These are phyloP conservation scores for Penicillium rolfsii DNA, from an alignment of 2,329 filamentous ascomycete species.

Conservation along the genomic window DNA sequence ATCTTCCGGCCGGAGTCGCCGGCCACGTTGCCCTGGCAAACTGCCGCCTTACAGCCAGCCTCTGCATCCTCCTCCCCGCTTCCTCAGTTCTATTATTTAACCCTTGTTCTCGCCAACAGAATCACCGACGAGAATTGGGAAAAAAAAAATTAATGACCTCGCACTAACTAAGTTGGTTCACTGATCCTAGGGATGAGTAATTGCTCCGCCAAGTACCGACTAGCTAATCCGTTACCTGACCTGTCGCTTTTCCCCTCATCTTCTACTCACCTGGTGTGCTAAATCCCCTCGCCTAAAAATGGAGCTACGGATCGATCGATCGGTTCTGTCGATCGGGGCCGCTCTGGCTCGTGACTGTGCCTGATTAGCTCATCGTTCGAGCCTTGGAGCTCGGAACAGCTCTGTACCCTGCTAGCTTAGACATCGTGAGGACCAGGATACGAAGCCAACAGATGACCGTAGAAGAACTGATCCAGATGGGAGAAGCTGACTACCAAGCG, in stretches of 20 bases:
- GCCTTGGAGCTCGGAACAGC: background rate
- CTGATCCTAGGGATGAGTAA: no score
- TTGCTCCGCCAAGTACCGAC: background rate
- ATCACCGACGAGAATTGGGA: background rate
- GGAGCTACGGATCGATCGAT: constrained; percentile 2
- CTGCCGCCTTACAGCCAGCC: constrained; percentile 1
- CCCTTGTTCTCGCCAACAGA: background rate
- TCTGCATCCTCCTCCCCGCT: background rate
- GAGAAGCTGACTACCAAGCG: background rate
- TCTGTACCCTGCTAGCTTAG: background rate
- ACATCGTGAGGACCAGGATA: background rate
- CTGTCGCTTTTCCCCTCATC: background rate
- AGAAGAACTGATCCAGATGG: background rate
- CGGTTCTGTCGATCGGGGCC: background rate
- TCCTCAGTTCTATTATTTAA: background rate
- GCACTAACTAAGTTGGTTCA: no score
- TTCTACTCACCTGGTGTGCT: background rate
- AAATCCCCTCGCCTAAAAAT: background rate
- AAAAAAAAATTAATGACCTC: background rate
- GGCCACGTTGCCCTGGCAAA: constrained; percentile 4
- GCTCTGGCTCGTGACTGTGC: background rate
- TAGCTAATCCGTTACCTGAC: background rate
- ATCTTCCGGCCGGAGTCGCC: background rate
- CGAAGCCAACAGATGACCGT: background rate
- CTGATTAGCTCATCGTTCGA: constrained; percentile 1